Conservation (phyloP, 176 grass and related monocot species). For the Phragmites australis region DNA sequence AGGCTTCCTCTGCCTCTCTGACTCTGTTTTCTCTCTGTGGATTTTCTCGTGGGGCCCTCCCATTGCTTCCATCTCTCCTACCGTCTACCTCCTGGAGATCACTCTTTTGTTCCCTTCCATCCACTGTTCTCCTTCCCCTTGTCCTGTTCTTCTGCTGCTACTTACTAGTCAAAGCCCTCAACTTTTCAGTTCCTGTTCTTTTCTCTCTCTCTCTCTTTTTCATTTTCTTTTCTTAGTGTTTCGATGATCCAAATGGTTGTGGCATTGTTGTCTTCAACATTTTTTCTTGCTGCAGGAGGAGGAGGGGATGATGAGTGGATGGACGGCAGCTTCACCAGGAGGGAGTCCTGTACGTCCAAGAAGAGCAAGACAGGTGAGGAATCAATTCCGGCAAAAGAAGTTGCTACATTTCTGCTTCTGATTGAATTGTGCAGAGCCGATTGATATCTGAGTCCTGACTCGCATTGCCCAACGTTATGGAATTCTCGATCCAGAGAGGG, state of each 20-base stretch:
- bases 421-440: background rate
- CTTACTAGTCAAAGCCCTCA: constrained; percentile 35
- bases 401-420: background rate
- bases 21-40: background rate
- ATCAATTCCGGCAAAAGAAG: background rate
- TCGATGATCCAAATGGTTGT: constrained; percentile 18
- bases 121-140: constrained; percentile 30
- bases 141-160: constrained; percentile 37
- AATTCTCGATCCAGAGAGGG: constrained; percentile 48
- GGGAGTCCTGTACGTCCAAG: constrained; percentile 67
- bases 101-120: constrained; percentile 44
- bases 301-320: constrained; percentile 68
- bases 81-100: constrained; percentile 39
- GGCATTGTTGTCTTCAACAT: background rate
- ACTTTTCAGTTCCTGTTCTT: constrained; percentile 18
- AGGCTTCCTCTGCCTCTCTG: background rate
- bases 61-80: constrained; percentile 27
- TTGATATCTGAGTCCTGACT: constrained; percentile 3
- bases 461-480: background rate
- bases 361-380: constrained; percentile 79
- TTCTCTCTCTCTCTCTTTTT: background rate
- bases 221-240: background rate
- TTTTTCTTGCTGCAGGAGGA: constrained; percentile 44
- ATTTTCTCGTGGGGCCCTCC: constrained; percentile 33
- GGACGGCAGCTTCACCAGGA: constrained; percentile 60